Percentiles rank a stretch among this genome's conserved stretches.
Conservation (phyloP, 1,284 basidiomycete species). For the Melampsora larici-populina region DNA sequence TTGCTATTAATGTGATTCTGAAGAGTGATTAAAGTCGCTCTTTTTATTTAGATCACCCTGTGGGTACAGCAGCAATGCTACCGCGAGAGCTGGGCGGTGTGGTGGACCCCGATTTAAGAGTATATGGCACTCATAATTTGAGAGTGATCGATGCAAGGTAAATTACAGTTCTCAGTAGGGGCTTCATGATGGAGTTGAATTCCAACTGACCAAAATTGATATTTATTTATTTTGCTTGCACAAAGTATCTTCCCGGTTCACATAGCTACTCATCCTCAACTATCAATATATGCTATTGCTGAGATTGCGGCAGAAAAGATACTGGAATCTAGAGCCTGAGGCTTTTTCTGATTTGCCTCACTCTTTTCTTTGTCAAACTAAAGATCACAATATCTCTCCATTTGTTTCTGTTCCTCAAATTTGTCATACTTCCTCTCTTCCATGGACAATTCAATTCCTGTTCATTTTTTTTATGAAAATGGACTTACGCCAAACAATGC, state of each 20-base stretch:
- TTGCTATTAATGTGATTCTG: too few relatives aligned
- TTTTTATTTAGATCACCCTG: conserved; percentile 48
- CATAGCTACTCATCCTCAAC: not conserved
- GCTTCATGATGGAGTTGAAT: not conserved
- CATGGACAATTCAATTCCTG: too few relatives aligned
- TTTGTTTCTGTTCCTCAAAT: too few relatives aligned
- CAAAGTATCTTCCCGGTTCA: conserved; percentile 2
- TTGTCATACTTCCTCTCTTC: too few relatives aligned
- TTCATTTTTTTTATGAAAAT: too few relatives aligned
- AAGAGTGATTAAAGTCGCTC: not conserved
- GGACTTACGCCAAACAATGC: too few relatives aligned
- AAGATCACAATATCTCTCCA: too few relatives aligned
- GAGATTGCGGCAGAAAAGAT: not conserved
- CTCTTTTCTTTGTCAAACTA: too few relatives aligned
- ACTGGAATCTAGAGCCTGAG: not conserved
- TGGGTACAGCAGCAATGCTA: conserved; percentile 56
- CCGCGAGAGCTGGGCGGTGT: conserved; percentile 56
- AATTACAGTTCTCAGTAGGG: not conserved
- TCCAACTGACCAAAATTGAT: not conserved
- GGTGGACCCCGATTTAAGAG: conserved; percentile 61
- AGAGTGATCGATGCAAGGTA: conserved; percentile 54
- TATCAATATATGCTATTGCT: conserved; percentile 6
- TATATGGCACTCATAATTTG: conserved; percentile 69
- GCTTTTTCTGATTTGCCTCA: too few relatives aligned
- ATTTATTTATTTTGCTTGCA: not conserved